Evolutionary conservation across 768 basidiomycete species (phyloP).

Genomic region (Suillus fuscotomentosus): DNA sequence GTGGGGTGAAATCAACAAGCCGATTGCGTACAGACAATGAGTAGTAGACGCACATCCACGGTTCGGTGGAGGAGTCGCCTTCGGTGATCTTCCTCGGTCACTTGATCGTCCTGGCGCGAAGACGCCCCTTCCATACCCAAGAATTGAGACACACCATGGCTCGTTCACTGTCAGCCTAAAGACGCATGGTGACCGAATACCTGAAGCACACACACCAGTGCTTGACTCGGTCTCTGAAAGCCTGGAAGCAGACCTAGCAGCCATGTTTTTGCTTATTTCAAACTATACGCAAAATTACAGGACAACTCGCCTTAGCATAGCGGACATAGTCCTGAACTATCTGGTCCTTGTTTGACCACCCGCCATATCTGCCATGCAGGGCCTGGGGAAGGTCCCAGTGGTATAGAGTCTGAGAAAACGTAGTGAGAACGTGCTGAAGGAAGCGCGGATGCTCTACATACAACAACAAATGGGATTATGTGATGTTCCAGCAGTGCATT

Average conservation of each 20-base stretch:
- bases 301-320: slow-evolving; percentile 50
- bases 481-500: slow-evolving; percentile 61
- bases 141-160: slow-evolving; percentile 68
- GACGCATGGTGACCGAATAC: slow-evolving; percentile 16
- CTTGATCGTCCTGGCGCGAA: slow-evolving; percentile 73
- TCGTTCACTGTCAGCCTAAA: slow-evolving; percentile 73
- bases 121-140: slow-evolving; percentile 69
- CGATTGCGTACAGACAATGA: neutral
- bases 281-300: slow-evolving; percentile 1
- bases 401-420: slow-evolving; percentile 52
- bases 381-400: slow-evolving; percentile 81
- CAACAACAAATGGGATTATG: slow-evolving; percentile 69
- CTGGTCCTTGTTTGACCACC: slow-evolving; percentile 73
- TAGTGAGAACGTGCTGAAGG: slow-evolving; percentile 1
- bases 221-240: slow-evolving; percentile 75
- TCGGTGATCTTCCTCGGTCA: slow-evolving; percentile 57
- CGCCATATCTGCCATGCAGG: slow-evolving; percentile 70
- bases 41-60: slow-evolving; percentile 57
- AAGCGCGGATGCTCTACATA: slow-evolving; percentile 30
- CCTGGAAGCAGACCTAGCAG: slow-evolving; percentile 63
- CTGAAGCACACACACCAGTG: slow-evolving; percentile 47
- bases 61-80: slow-evolving; percentile 64
- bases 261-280: neutral
- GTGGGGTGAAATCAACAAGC: slow-evolving; percentile 7
- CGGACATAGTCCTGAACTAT: slow-evolving; percentile 60